phyloP scores from a whole-genome alignment of 108 stramenopile genomes.

The Skeletonema menzelii region DNA sequence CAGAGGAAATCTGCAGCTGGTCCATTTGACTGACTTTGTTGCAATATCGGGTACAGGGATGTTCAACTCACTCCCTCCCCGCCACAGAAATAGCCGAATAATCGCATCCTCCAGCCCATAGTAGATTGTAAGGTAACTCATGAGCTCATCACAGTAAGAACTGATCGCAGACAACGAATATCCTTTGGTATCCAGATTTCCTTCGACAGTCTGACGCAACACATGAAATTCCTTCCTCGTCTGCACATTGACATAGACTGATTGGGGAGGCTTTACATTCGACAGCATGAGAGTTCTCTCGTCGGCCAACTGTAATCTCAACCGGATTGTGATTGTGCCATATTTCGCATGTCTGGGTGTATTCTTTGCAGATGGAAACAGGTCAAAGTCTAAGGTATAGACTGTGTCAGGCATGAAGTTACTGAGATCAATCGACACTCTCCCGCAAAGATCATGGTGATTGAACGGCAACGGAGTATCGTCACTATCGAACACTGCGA shows the following conservation, averaged over 20 bases:
- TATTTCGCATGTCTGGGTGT: conserved; percentile 23
- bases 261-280: conserved; percentile 45
- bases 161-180: conserved; percentile 40
- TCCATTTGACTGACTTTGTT: conserved; percentile 18
- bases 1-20: conserved; percentile 45
- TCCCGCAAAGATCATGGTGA: conserved; percentile 74
- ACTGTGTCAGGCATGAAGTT: conserved; percentile 63
- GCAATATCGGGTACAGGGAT: conserved; percentile 13
- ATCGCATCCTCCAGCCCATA: conserved; percentile 63
- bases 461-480: conserved; percentile 18
- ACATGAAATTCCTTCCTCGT: conserved; percentile 67
- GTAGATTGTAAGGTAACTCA: conserved; percentile 34
- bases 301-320: conserved; percentile 61
- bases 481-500: conserved; percentile 83
- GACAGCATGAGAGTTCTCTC: conserved; percentile 56
- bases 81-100: conserved; percentile 68
- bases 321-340: conserved; percentile 40
- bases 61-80: conserved; percentile 46
- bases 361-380: conserved; percentile 50
- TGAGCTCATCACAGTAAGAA: conserved; percentile 29
- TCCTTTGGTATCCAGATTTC: conserved; percentile 50
- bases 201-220: conserved; percentile 59
- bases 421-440: conserved; percentile 68
- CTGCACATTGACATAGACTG: conserved; percentile 67
- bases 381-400: conserved; percentile 63